A percentile compares a stretch with the other conserved stretches of the same genome.
phyloP scores from a whole-genome alignment of 2,329 filamentous ascomycete genomes.

The Aspergillus sclerotialis region DNA sequence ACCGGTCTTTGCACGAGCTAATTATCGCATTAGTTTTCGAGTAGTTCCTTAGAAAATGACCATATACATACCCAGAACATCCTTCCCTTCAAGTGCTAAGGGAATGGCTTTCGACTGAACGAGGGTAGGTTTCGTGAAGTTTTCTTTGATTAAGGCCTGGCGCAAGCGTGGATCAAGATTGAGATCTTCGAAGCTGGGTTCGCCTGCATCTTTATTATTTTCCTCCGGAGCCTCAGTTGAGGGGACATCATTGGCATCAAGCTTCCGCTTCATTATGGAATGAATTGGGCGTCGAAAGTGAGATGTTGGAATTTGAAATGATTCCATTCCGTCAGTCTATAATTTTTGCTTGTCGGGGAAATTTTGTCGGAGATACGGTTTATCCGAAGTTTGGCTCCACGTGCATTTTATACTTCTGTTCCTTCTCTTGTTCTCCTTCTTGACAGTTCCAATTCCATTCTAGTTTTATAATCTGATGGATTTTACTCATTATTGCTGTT shows the following conservation, averaged over 20 bases:
- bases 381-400: too few species aligned
- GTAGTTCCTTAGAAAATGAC: background rate
- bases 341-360: too few species aligned
- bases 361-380: background rate
- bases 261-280: constrained; percentile 46
- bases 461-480: too few species aligned
- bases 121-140: constrained; percentile 78
- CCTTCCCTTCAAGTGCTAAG: constrained; percentile 75
- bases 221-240: constrained; percentile 24
- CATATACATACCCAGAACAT: constrained; percentile 58
- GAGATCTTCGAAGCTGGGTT: constrained; percentile 64
- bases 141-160: constrained; percentile 76
- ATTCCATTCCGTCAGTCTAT: too few species aligned
- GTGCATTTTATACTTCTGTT: too few species aligned
- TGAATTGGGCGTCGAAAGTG: constrained; percentile 2
- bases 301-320: background rate
- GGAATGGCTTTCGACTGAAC: constrained; percentile 87
- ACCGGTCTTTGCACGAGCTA: constrained; percentile 84
- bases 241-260: constrained; percentile 42
- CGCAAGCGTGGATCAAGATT: constrained; percentile 78
- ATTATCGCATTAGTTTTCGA: constrained; percentile 11
- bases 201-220: constrained; percentile 16
- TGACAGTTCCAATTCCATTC: too few species aligned
- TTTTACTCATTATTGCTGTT: too few species aligned
- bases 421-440: too few species aligned